Evolutionary conservation across 2,329 filamentous ascomycete species (phyloP).

Genomic region (Talaromyces funiculosus): DNA sequence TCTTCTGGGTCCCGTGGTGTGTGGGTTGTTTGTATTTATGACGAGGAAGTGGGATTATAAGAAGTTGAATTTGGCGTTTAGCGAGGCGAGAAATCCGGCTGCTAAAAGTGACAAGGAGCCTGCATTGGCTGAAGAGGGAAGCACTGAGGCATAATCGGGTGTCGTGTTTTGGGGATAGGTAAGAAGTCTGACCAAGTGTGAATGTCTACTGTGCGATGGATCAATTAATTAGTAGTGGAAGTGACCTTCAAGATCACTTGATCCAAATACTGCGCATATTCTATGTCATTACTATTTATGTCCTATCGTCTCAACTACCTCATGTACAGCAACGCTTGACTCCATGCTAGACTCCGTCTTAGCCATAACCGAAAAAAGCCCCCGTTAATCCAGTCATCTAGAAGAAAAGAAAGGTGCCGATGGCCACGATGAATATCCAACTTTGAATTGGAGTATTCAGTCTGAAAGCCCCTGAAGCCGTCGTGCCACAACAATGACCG

Average conservation of each 20-base stretch:
- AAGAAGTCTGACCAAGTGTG: too few relatives aligned
- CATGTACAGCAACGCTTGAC: background rate
- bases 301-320: too few relatives aligned
- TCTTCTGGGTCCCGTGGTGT: conserved; percentile 43
- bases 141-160: background rate
- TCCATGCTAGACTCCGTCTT: background rate
- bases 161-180: background rate
- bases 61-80: conserved; percentile 46
- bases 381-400: background rate
- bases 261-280: too few relatives aligned
- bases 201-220: too few relatives aligned
- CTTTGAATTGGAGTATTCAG: background rate
- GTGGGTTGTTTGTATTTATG: conserved; percentile 26
- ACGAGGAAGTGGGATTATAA: conserved; percentile 49
- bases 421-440: background rate
- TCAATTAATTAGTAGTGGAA: too few relatives aligned
- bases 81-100: conserved; percentile 1
- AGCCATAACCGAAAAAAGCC: background rate
- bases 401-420: background rate
- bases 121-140: background rate
- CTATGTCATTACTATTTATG: too few relatives aligned
- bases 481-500: conserved; percentile 37
- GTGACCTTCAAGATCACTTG: too few relatives aligned
- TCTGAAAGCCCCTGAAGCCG: conserved; percentile 17
- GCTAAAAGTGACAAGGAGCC: background rate